Evolutionary conservation across 2,329 filamentous ascomycete genomes (phyloP).

Genomic region (Trichoderma semiorbis): DNA sequence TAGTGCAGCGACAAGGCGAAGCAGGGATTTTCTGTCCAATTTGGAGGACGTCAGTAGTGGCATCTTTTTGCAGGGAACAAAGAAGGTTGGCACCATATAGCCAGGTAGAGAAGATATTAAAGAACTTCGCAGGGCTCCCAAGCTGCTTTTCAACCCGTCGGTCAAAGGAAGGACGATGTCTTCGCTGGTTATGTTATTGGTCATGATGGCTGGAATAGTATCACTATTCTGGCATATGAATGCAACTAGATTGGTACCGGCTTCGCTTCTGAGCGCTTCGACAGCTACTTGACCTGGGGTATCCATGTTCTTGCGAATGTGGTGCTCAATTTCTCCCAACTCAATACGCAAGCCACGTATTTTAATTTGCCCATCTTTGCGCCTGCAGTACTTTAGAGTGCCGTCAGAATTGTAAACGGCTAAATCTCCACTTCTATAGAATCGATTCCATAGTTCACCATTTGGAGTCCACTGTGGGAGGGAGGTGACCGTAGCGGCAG

Average conservation of each 20-base stretch:
- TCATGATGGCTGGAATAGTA: neutral
- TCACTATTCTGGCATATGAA: constrained; percentile 1
- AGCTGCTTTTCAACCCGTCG: neutral
- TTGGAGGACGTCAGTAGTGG: constrained; percentile 2
- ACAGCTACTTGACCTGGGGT: neutral
- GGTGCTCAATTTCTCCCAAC: constrained; percentile 12
- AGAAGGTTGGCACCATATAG: constrained; percentile 10
- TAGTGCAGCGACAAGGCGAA: neutral
- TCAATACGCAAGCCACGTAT: constrained; percentile 13
- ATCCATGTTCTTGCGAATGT: neutral
- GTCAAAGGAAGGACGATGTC: neutral
- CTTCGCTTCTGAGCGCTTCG: neutral
- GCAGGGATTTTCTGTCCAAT: constrained; percentile 1
- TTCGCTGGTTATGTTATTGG: neutral
- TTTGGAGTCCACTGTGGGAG: neutral
- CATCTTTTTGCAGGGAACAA: constrained; percentile 10
- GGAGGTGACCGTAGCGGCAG: neutral
- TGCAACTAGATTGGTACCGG: neutral
- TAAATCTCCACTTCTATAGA: constrained; percentile 11
- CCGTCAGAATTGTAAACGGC: constrained; percentile 10
- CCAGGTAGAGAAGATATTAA: neutral
- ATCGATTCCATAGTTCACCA: neutral
- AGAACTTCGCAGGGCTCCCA: neutral
- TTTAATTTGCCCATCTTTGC: constrained; percentile 15
- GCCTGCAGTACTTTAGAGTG: neutral